phyloP scores from a whole-genome alignment of 2,329 filamentous ascomycete genomes.

The Neofusicoccum sp. region DNA sequence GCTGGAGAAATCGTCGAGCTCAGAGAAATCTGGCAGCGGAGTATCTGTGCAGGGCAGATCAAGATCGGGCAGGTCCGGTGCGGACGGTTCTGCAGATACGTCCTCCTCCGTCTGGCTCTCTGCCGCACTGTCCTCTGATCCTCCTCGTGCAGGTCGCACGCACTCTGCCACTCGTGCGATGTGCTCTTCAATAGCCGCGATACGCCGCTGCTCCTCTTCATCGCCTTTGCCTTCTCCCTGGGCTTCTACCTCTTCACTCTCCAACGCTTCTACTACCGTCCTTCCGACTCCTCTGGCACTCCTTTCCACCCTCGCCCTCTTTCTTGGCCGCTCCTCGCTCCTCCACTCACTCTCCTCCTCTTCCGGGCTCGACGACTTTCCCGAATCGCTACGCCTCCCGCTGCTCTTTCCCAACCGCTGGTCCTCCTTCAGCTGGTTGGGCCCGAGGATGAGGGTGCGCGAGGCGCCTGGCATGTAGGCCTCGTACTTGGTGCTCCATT shows the following conservation, averaged over 20 bases:
- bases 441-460: background rate
- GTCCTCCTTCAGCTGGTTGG: slow-evolving; percentile 10
- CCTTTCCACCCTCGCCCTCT: background rate
- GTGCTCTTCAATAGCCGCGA: background rate
- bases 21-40: background rate
- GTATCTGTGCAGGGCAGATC: background rate
- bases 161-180: slow-evolving; percentile 7
- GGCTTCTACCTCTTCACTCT: background rate
- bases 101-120: background rate
- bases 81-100: background rate
- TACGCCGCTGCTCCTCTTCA: background rate
- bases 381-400: background rate
- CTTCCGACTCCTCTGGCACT: background rate
- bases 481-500: slow-evolving; percentile 52
- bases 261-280: background rate
- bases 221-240: background rate
- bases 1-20: background rate
- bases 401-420: background rate
- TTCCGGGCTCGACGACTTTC: background rate
- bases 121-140: background rate
- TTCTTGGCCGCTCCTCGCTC: background rate
- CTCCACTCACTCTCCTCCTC: background rate
- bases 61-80: background rate
- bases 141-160: background rate
- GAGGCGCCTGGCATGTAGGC: slow-evolving; percentile 35